Base-by-base conservation (phyloP, 257 asterid genomes). In the Ilex asprella region DNA sequence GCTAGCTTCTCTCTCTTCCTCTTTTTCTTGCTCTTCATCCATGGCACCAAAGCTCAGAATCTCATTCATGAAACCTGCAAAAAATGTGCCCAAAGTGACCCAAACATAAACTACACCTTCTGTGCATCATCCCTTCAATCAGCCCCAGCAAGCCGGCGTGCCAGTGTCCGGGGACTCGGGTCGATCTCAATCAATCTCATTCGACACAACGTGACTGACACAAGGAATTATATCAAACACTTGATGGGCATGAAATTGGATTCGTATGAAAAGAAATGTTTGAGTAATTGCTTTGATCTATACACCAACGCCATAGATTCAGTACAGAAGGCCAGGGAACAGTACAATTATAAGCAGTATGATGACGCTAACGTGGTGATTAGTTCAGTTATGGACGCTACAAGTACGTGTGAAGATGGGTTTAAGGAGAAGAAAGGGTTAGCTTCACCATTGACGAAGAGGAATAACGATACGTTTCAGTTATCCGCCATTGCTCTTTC, bases 101-200 rank as follows among this genome's bases (percentile, higher is more conserved):
- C 95, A 1, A 89, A 82, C 84, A 78, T 89, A 63, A 49, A 75
- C 61, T 76, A 55, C 76, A 59, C 5, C 30, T 89, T 87, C 81
- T 93, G 99, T 82, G 52, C 60, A 1, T 67, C 88, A 0, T 85
- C 97, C 10, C 83, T 93, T 0, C 88, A 78, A 52, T 82, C 92
- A 0, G 95, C 96, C 21, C 89, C 94, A 0, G 90, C 86, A 15
- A 81, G 85, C 79, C 78, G 39, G 0, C 78, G 86, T 73, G 94
- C 96, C 29, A 30, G 70, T 11, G 70, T 82, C 2, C 76, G 44
- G 0, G 97, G 87, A 11, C 79, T 93, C 0, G 94, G 91, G 30
- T 59, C 21, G 47, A 89, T 85, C 67, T 71, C 94, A 7, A 75
- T 93, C 67, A 44, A 84, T 3, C 75, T 85, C 8, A 52, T 80